Base-by-base conservation (phyloP, 345 rosid genomes). In the Acer negundo region DNA sequence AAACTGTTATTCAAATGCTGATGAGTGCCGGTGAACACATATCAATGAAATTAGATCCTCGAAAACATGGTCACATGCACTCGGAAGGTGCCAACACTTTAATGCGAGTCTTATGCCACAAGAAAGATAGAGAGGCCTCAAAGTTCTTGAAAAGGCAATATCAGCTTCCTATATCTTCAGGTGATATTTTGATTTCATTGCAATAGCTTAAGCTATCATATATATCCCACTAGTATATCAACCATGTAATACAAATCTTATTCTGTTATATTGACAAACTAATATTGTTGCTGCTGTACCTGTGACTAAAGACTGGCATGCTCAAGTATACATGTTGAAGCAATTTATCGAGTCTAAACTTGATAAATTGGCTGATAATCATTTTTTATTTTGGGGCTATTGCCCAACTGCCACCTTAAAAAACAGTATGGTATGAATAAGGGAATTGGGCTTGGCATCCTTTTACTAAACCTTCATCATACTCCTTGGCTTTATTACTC, bases 91-190 rank as follows among this genome's bases (percentile, higher is more conserved):
- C 97, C 40, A 89, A 92, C 76, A 92, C 90, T 74, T 84, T 96
- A 66, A 82, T 96, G 47, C 90, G 99, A 79, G 91, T 96, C 70
- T 86, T 96, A 68, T 92, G 99, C 90, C 99, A 96, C 90, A 94
- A 91, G 88, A 96, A 90, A 82, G 98, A 96, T 80, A 85, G 90
- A 38, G 90, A 81, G 73, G 97, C 98, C 75, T 96, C 99, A 73
- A 90, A 82, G 82, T 96, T 91, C 84, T 82, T 96, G 49, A 96
- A 90, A 82, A 84, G 77, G 65, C 98, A 94, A 69, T 96, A 92
- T 79, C 85, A 96, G 75, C 92, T 94, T 77, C 99, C 99, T 71
- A 91, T 86, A 92, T 92, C 99, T 69, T 88, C 99, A 94, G 99
- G 99, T 96, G 79, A 81, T 65, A 22, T 70, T 44, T 73, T 77